phyloP scores from a whole-genome alignment of 805 yeast species.

The Aciculoconidium aculeatum region DNA sequence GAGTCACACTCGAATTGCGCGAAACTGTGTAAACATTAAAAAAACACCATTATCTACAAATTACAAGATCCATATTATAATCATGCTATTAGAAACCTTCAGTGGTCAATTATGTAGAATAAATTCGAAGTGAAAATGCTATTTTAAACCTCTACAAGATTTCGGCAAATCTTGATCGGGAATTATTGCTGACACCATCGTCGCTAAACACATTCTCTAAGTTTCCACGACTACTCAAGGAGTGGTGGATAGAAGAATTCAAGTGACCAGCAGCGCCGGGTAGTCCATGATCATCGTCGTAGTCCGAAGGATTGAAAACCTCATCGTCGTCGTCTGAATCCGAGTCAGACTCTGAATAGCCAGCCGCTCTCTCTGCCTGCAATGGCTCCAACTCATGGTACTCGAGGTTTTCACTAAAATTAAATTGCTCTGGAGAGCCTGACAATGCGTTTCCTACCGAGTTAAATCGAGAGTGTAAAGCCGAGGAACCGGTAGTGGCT shows the following conservation, averaged over 20 bases:
- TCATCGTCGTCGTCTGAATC: constrained; percentile 3
- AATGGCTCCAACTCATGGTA: constrained; percentile 8
- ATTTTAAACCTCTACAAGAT: too few species aligned
- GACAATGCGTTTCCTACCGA: constrained; percentile 21
- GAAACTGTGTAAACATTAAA: too few species aligned
- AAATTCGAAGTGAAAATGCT: too few species aligned
- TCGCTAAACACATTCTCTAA: constrained; percentile 10
- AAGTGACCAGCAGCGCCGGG: constrained; percentile 9
- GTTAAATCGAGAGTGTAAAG: constrained; percentile 22
- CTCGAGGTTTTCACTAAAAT: constrained; percentile 14
- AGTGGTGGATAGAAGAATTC: too few species aligned
- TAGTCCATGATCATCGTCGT: constrained; percentile 13
- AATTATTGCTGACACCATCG: constrained; percentile 15
- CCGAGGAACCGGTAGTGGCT: constrained; percentile 10
- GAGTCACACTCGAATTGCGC: too few species aligned
- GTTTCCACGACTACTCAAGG: too few species aligned
- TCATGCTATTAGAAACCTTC: too few species aligned
- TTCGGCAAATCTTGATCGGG: constrained; percentile 19
- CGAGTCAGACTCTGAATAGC: constrained; percentile 2
- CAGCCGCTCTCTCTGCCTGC: constrained; percentile 1
- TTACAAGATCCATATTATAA: too few species aligned
- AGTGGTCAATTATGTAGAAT: too few species aligned
- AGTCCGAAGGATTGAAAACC: constrained; percentile 15
- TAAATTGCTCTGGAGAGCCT: constrained; percentile 16
- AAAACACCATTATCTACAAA: too few species aligned